phyloP scores from a whole-genome alignment of 108 stramenopile genomes.

The Mayamaea pseudoterrestris region DNA sequence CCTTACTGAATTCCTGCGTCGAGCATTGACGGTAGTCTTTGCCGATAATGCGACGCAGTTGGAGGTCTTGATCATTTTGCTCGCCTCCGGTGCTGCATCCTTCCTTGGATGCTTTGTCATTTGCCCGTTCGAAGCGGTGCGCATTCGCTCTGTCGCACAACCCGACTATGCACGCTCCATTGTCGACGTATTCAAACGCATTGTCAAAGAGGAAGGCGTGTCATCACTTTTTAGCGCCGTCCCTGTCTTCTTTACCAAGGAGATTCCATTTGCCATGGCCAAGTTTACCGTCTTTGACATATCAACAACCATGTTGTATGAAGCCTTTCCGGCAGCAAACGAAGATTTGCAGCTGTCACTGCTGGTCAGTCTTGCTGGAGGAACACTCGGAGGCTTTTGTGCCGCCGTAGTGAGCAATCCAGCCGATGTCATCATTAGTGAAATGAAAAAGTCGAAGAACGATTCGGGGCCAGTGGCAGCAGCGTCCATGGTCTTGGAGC shows the following conservation, averaged over 20 bases:
- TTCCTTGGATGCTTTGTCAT: constrained; percentile 35
- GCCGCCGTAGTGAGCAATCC: constrained; percentile 59
- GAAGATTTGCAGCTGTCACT: constrained; percentile 61
- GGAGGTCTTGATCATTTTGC: constrained; percentile 33
- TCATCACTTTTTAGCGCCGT: constrained; percentile 39
- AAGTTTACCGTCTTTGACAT: constrained; percentile 62
- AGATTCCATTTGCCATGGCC: constrained; percentile 33
- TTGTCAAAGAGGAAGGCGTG: constrained; percentile 49
- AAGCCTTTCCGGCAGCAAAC: constrained; percentile 37
- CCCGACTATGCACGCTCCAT: constrained; percentile 48
- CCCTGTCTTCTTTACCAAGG: constrained; percentile 31
- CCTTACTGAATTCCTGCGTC: constrained; percentile 55
- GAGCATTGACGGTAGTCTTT: constrained; percentile 19
- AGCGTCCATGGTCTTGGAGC: constrained; percentile 17
- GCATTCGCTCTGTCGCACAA: constrained; percentile 54
- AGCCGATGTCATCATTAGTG: constrained; percentile 41
- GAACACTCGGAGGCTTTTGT: constrained; percentile 46
- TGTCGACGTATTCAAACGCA: constrained; percentile 31
- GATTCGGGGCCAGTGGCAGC: constrained; percentile 38
- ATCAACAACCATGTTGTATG: constrained; percentile 40
- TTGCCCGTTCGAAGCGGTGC: constrained; percentile 57
- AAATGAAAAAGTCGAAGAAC: constrained; percentile 61
- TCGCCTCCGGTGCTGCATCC: constrained; percentile 4
- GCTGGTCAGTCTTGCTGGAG: constrained; percentile 48
- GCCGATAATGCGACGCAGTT: constrained; percentile 14